Base-by-base conservation (phyloP, 2,329 filamentous ascomycete genomes). In the Colletotrichum liriopes region DNA sequence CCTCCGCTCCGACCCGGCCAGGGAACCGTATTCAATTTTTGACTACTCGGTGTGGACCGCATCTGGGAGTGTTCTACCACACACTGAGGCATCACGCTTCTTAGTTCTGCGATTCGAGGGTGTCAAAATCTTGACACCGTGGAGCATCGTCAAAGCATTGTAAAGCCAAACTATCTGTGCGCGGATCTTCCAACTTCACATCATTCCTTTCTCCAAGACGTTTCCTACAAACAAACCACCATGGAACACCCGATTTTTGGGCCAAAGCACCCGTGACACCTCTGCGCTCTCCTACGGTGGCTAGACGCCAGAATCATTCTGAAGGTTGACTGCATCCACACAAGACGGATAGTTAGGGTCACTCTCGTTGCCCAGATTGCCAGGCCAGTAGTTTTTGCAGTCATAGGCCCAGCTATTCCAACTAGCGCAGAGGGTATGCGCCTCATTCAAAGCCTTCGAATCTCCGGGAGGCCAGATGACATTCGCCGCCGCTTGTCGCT, bases 401-500 rank as follows among this genome's bases (percentile, higher is more conserved):
- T 68, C 64, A 16, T 71, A 63, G 11, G 68, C 68, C 68, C 68
- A 71, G 1, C 49, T 71, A 16, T 63, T 71, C 65, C 68, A 71
- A 3, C 66, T 59, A 3, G 65, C 65, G 20, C 68, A 71, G 20
- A 71, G 41, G 0, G 32, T 9, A 18, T 71, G 41, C 14, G 64
- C 68, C 20, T 41, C 43, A 16, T 56, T 51, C 0, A 71, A 41
- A 5, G 56, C 64, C 1, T 6, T 18, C 16, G 68, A 71, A 39
- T 55, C 12, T 0, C 64, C 68, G 23, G 68, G 39, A 5, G 54
- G 62, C 67, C 67, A 66, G 14, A 70, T 51, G 4, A 18, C 35
- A 26, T 67, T 71, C 11, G 64, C 56, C 2, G 41, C 64, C 18
- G 39, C 20, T 35, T 71, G 64, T 8, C 64, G 51, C 35, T 71